Evolutionary conservation across 2,329 filamentous ascomycete genomes (phyloP).

Genomic region (Neurospora sp.): DNA sequence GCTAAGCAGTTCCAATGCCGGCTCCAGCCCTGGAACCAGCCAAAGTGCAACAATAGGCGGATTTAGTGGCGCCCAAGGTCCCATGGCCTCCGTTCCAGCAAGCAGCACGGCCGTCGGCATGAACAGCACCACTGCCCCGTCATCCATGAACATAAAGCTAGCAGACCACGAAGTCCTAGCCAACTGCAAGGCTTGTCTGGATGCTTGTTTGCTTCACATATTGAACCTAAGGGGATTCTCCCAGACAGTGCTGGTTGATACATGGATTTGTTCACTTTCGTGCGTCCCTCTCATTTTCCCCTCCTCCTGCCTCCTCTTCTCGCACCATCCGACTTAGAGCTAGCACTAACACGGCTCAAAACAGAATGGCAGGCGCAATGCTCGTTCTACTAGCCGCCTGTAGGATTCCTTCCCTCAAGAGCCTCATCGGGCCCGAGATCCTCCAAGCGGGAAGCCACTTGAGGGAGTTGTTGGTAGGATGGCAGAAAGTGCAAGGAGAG

Average conservation of each 20-base stretch:
- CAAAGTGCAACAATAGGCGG: background rate
- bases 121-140: background rate
- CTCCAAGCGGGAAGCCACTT: conserved; percentile 32
- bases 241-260: conserved; percentile 42
- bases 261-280: conserved; percentile 45
- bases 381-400: conserved; percentile 36
- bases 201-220: conserved; percentile 38
- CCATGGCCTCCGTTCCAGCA: background rate
- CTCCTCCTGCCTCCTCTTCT: background rate
- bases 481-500: conserved; percentile 30
- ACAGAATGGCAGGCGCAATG: conserved; percentile 39
- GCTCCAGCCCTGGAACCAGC: conserved; percentile 15
- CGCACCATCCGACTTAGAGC: background rate
- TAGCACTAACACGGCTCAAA: background rate
- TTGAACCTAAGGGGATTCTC: conserved; percentile 36
- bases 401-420: conserved; percentile 27
- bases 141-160: background rate
- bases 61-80: background rate
- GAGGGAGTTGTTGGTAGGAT: conserved; percentile 28
- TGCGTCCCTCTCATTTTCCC: conserved; percentile 20
- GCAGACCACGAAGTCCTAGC: conserved; percentile 25
- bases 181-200: conserved; percentile 34
- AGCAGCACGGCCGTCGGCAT: background rate
- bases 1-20: conserved; percentile 26
- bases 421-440: conserved; percentile 28